Evolutionary conservation across 1,284 basidiomycete species (phyloP), one percentile per base, ranked within the genome.

Genomic region (Sporisorium reilianum): DNA sequence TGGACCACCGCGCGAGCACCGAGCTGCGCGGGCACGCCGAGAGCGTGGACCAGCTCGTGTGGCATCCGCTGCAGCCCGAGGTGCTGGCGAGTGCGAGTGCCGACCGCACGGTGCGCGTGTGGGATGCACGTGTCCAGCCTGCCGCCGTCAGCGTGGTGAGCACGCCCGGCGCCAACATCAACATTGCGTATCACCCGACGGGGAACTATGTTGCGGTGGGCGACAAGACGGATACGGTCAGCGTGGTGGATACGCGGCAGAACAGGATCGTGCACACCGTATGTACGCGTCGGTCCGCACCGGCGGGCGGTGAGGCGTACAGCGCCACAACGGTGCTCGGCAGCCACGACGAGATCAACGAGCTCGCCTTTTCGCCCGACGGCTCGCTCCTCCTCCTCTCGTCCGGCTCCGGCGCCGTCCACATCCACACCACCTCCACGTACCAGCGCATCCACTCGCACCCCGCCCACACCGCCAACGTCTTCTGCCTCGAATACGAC

Each of bases 1-100:
- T 78, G 6, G 82, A 84, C 50, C 63, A 76, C 10, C 75, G 81
- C 2, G 66, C 78, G 0, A 69, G 75, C 2, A 78, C 71, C 25
- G 83, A 84, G 60, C 67, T 84, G 0, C 38, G 74, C 1, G 82
- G 78, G 1, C 82, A 84, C 51, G 67, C 62, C 0, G 80, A 81
- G 28, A 64, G 66, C 18, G 78, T 84, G n/a, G 78, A 81, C 41
- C 81, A 81, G 52, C 55, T 81, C 11, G 67, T 65, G 0, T 80
- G 77, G 73, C 61, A 80, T 61, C 83, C 83, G 0, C 44, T 60
- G 7, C 53, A 80, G 26, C 76, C 82, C 0, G 79, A 84, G 18
- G 22, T 79, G 6, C 48, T 84, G 0, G 82, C 80, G 0, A 80
- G 73, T 4, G 81, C 77, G 2, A 61, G 64, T 12, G 67, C 60